Evolutionary conservation across 768 basidiomycete species (phyloP).

Genomic region (Lactarius hatsudake): DNA sequence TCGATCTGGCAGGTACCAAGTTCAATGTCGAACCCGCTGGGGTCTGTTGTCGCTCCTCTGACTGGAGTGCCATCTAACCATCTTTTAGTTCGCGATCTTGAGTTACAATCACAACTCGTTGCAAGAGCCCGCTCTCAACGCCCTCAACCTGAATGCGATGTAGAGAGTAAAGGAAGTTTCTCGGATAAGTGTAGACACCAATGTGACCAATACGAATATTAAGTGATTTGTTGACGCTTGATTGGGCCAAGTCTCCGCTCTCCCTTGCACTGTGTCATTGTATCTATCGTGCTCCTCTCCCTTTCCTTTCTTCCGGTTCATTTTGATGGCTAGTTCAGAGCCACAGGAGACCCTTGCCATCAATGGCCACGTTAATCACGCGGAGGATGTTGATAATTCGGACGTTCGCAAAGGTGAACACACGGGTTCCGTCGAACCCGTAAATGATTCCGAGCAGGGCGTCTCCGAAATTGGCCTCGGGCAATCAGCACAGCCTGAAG

Average conservation of each 20-base stretch:
- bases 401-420: conserved; percentile 32
- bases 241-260: conserved; percentile 9
- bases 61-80: background rate
- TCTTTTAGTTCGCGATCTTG: conserved; percentile 63
- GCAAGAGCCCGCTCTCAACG: conserved; percentile 73
- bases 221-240: conserved; percentile 25
- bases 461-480: conserved; percentile 14
- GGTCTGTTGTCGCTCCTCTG: conserved; percentile 17
- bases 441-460: conserved; percentile 9
- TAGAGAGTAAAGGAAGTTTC: background rate
- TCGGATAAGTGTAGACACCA: background rate
- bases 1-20: conserved; percentile 15
- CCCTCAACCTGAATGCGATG: conserved; percentile 53
- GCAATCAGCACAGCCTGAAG: conserved; percentile 18
- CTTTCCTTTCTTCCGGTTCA: conserved; percentile 24
- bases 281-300: background rate
- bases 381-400: background rate
- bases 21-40: conserved; percentile 26
- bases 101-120: conserved; percentile 82
- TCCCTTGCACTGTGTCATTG: background rate
- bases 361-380: conserved; percentile 5
- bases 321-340: conserved; percentile 17
- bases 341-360: background rate
- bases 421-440: conserved; percentile 8
- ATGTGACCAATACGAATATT: background rate